Conservation (phyloP, 768 basidiomycete genomes). For the Fomitopsis serialis region DNA sequence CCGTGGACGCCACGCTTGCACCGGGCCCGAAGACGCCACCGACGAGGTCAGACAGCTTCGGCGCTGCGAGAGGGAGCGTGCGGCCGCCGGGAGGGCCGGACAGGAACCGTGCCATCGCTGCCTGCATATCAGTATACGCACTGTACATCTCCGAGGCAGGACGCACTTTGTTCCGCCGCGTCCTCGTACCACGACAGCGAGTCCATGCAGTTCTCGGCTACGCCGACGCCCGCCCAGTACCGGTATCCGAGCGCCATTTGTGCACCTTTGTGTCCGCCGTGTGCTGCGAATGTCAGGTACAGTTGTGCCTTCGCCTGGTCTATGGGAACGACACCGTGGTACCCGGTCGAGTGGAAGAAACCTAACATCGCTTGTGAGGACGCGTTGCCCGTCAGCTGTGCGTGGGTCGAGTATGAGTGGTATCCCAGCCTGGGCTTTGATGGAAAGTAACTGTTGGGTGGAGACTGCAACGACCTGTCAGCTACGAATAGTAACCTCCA, state of each 20-base stretch:
- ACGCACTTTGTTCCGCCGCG: constrained; percentile 78
- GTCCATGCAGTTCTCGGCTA: constrained; percentile 76
- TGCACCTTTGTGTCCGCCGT: constrained; percentile 80
- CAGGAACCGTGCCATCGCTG: constrained; percentile 76
- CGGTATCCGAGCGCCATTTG: constrained; percentile 93
- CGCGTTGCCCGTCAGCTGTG: constrained; percentile 70
- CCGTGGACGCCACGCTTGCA: constrained; percentile 89
- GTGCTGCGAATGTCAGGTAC: constrained; percentile 91
- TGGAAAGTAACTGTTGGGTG: constrained; percentile 62
- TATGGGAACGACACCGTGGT: constrained; percentile 52
- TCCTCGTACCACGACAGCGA: constrained; percentile 87
- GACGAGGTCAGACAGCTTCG: constrained; percentile 79
- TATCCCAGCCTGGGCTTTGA: constrained; percentile 60
- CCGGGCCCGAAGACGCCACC: constrained; percentile 96
- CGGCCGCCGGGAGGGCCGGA: constrained; percentile 90
- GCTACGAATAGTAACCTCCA: too few relatives aligned
- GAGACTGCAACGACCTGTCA: constrained; percentile 42
- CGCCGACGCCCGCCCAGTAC: constrained; percentile 94
- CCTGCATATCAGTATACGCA: constrained; percentile 1
- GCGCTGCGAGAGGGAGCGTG: constrained; percentile 76
- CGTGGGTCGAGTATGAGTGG: constrained; percentile 58
- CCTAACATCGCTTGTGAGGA: constrained; percentile 82
- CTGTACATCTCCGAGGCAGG: not conserved
- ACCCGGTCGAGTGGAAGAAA: constrained; percentile 89
- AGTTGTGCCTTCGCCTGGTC: constrained; percentile 82